Evolutionary conservation across 345 rosid genomes (phyloP).

Genomic region (Rhodamnia argentea): DNA sequence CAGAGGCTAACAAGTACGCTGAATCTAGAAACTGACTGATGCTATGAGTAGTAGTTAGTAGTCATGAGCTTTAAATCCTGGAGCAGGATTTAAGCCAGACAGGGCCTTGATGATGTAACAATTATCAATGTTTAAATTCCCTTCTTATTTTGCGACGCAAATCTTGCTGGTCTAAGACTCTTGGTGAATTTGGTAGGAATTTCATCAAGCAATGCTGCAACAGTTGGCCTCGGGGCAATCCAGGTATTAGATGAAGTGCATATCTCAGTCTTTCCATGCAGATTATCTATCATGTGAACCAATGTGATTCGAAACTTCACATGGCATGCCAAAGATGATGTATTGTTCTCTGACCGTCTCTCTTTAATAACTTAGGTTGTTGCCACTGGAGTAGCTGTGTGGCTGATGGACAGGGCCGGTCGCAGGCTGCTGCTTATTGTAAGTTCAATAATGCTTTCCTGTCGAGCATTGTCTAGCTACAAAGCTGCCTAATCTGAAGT

Average conservation of each 20-base stretch:
- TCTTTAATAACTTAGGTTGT: conserved; percentile 33
- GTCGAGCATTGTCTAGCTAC: background rate
- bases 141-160: background rate
- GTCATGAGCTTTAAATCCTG: background rate
- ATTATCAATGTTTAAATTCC: background rate
- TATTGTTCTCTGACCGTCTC: background rate
- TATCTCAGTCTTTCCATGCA: background rate
- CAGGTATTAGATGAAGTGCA: conserved; percentile 39
- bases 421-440: conserved; percentile 85
- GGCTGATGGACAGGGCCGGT: conserved; percentile 82
- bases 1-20: background rate
- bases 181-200: conserved; percentile 35
- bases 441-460: conserved; percentile 8
- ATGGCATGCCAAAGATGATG: background rate
- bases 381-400: conserved; percentile 73
- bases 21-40: background rate
- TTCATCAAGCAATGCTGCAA: conserved; percentile 60
- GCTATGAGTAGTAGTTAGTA: background rate
- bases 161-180: background rate
- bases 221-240: conserved; percentile 67
- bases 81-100: background rate
- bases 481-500: background rate
- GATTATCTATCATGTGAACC: background rate
- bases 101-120: background rate
- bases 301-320: background rate